Conservation (phyloP, 306 rosid genomes). For the Leucaena leucocephala region DNA sequence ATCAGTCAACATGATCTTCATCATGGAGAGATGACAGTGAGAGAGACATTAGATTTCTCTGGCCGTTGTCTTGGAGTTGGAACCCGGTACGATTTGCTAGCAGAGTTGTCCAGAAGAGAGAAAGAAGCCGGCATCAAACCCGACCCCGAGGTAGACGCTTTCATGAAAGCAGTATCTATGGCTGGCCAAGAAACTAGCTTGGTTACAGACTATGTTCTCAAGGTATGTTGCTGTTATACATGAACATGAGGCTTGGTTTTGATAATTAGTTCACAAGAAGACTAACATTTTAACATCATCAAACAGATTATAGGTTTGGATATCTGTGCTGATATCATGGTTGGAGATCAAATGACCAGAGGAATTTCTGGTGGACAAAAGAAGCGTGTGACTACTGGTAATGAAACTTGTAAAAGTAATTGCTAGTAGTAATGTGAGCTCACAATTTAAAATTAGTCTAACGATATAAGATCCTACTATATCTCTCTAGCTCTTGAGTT, state of each 20-base stretch:
- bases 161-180: slow-evolving; percentile 65
- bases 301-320: slow-evolving; percentile 47
- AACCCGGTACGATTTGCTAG: slow-evolving; percentile 53
- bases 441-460: not conserved
- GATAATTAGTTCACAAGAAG: not conserved
- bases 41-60: slow-evolving; percentile 60
- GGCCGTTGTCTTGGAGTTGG: slow-evolving; percentile 72
- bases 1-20: slow-evolving; percentile 49
- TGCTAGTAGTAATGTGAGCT: not conserved
- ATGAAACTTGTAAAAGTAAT: not conserved
- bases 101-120: slow-evolving; percentile 58
- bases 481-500: too few relatives aligned
- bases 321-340: slow-evolving; percentile 48
- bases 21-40: slow-evolving; percentile 63
- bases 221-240: slow-evolving; percentile 6
- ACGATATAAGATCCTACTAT: too few relatives aligned
- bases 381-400: slow-evolving; percentile 54
- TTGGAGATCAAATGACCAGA: slow-evolving; percentile 50
- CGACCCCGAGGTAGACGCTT: slow-evolving; percentile 61
- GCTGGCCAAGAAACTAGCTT: slow-evolving; percentile 59
- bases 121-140: slow-evolving; percentile 60
- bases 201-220: slow-evolving; percentile 60
- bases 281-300: not conserved
- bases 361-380: slow-evolving; percentile 56
- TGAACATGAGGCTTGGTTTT: not conserved